A percentile compares a stretch with the other conserved stretches of the same genome.
phyloP scores from a whole-genome alignment of 495 filamentous ascomycete genomes.

The Aspergillus heteromorphus region DNA sequence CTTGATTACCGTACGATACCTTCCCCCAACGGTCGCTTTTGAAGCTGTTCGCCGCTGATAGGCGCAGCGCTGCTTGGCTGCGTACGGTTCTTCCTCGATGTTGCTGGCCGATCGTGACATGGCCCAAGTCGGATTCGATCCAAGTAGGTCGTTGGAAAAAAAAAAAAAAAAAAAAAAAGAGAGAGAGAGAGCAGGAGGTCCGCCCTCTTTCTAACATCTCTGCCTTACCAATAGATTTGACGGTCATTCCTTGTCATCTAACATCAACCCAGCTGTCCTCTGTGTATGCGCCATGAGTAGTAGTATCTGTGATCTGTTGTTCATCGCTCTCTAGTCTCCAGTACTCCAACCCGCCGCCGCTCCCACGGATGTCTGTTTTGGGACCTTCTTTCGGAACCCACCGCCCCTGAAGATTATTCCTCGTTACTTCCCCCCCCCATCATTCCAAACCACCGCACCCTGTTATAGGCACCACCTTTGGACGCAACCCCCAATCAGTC shows the following conservation, averaged over 20 bases:
- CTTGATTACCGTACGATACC: slow-evolving; percentile 12
- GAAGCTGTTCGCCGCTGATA: slow-evolving; percentile 12
- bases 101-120: slow-evolving; percentile 16
- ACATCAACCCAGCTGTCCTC: slow-evolving; percentile 22
- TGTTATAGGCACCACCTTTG: neutral
- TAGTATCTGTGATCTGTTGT: slow-evolving; percentile 25
- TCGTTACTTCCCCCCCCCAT: neutral
- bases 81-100: neutral
- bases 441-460: slow-evolving; percentile 3
- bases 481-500: neutral
- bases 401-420: slow-evolving; percentile 17
- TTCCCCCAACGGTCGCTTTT: slow-evolving; percentile 6
- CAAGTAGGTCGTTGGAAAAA: slow-evolving; percentile 9
- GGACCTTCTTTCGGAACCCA: slow-evolving; percentile 2
- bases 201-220: slow-evolving; percentile 6
- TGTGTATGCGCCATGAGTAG: slow-evolving; percentile 30
- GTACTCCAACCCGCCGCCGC: neutral
- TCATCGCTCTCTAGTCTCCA: slow-evolving; percentile 4
- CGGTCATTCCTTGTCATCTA: slow-evolving; percentile 14
- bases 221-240: slow-evolving; percentile 10
- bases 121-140: slow-evolving; percentile 11
- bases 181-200: neutral
- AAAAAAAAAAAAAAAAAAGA: slow-evolving; percentile 7
- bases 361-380: slow-evolving; percentile 6
- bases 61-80: neutral